Conservation (phyloP, 2,329 filamentous ascomycete species). For the Diaporthe sp. region DNA sequence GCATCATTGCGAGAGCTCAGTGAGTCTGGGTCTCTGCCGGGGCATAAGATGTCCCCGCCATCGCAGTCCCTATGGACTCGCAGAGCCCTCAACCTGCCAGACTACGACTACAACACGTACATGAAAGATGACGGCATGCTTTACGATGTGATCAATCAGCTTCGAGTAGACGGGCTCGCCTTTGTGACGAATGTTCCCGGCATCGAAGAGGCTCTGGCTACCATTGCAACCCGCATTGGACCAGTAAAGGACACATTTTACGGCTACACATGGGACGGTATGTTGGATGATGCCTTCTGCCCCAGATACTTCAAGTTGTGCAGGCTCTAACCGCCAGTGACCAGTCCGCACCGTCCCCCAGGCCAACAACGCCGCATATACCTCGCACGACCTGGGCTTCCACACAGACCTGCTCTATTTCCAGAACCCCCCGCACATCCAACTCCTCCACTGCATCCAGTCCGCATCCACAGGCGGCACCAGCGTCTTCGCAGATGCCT, state of each 20-base stretch:
- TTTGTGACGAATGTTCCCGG: background rate
- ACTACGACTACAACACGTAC: background rate
- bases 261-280: background rate
- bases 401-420: background rate
- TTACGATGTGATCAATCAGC: background rate
- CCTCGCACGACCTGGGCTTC: background rate
- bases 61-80: background rate
- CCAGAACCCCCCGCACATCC: background rate
- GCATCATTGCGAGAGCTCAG: background rate
- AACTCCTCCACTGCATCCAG: background rate
- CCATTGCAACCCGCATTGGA: background rate
- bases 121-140: background rate
- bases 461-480: background rate
- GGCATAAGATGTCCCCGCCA: background rate
- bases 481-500: background rate
- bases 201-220: background rate
- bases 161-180: background rate
- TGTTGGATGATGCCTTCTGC: background rate
- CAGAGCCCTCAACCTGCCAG: background rate
- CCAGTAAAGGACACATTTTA: background rate
- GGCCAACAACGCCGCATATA: background rate
- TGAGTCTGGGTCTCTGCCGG: background rate
- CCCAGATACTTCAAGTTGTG: background rate
- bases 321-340: background rate
- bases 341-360: background rate